Base-by-base conservation (phyloP, 106 monocot genomes). In the Acanthochlamys bracteata region DNA sequence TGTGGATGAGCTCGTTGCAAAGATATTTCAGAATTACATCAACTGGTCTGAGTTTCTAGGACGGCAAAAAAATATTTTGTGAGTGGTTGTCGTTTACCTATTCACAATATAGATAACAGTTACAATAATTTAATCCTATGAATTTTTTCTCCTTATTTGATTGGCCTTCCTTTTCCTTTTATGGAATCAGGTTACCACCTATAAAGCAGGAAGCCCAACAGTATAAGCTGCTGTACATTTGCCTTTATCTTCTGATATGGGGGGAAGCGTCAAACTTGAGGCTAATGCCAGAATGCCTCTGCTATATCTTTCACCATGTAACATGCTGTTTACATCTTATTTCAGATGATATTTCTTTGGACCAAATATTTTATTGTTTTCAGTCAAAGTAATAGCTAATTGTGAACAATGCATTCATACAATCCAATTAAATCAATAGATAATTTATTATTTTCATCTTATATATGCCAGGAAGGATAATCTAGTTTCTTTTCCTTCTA, bases 301-400 rank as follows among this genome's bases (percentile, higher is more conserved):
- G 89, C 55, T 89, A 85, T 77, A 89, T 89, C 54, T 89, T 89
- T 77, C 89, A 89, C 74, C 76, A 89, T 72, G 89, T 85, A 89
- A 63, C 55, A 17, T 64, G 16, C 17, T 39, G 25, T 41, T 14
- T 65, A 60, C 17, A 64, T 25, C 14, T 57, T 49, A 61, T 19
- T 71, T 14, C 45, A 10, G 11, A 46, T 46, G 45, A 46, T 46
- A 46, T 46, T 46, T 46, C 14, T 51, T 53, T 43, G 61, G 39
- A n/a, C 41, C 14, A 27, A 24, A 17, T 58, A 17, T 73, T 22
- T 39, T 66, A 49, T 42, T 24, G 6, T 41, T 64, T 14, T 10
- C 8, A 46, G 8, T 46, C 45, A 46, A 46, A 46, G n/a, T n/a
- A n/a, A n/a, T n/a, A n/a, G n/a, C n/a, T n/a, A n/a, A n/a, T n/a